Evolutionary conservation across 2,329 filamentous ascomycete genomes (phyloP), one percentile per base, ranked within the genome.

Genomic region (Paradendryphiella salina): DNA sequence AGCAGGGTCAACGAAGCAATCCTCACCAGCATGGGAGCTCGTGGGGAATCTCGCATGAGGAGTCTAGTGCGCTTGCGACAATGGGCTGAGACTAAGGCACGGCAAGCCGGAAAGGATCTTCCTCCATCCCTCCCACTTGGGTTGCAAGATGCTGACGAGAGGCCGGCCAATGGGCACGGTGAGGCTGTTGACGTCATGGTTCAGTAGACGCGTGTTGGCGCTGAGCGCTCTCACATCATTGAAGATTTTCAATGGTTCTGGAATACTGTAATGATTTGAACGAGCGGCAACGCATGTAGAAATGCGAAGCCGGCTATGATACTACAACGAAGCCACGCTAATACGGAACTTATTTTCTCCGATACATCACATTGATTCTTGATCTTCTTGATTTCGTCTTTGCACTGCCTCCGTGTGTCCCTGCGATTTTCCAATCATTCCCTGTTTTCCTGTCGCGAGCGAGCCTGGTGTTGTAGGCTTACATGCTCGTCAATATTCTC

Each of bases 1-100:
- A 86, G 86, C 54, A 82, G 83, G 61, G 94, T 99, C 46, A 99
- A 99, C 69, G 86, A 91, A 73, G 90, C 91, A 9, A 90, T 99
- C 45, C 77, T 97, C 20, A 79, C 83, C 48, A 85, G 82, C 42
- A 87, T 92, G 68, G 86, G 87, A 17, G 80, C 85, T 60, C 81
- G 85, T 55, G 84, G 87, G 54, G 90, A 96, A 71, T 88, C 92
- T 10, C 88, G 89, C 20, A 89, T 99, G 58, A 83, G 88, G 48
- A 84, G 88, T 57, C 79, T 99, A 3, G 85, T 96, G 33, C 86
- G 87, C 65, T 82, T 96, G 68, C 84, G 93, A 49, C 85, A 87
- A 0, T 99, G 93, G 90, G 87, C 90, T 8, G 93, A 97, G 73
- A 78, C 79, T 14, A 80, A 80, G 46, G 85, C 83, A 8, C 59